A percentile compares a stretch with the other conserved stretches of the same genome.
These are phyloP conservation scores for Golubevia sp. DNA, from an alignment of 1,284 basidiomycete genomes.

Conservation along the genomic window DNA sequence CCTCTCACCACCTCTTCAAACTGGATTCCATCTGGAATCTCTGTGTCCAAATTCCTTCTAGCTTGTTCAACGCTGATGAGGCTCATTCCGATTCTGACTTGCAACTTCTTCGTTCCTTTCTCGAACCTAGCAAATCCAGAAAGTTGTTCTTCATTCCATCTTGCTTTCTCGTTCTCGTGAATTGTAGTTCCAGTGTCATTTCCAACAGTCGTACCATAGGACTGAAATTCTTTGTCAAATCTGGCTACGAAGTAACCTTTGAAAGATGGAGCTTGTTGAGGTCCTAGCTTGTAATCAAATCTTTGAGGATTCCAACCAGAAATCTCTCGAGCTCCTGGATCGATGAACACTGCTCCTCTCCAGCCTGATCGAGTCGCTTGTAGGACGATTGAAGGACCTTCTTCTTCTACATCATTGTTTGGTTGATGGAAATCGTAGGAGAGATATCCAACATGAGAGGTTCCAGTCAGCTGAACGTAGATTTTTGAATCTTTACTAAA, in stretches of 20 bases:
- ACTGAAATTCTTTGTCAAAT: slow-evolving; percentile 68
- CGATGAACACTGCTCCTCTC: slow-evolving; percentile 68
- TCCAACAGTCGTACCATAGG: slow-evolving; percentile 63
- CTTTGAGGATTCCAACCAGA: slow-evolving; percentile 75
- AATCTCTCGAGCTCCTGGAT: slow-evolving; percentile 67
- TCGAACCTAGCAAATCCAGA: slow-evolving; percentile 70
- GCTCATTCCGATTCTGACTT: slow-evolving; percentile 75
- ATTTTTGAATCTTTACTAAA: slow-evolving; percentile 64
- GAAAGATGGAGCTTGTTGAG: slow-evolving; percentile 64
- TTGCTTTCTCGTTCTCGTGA: slow-evolving; percentile 15
- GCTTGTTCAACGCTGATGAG: slow-evolving; percentile 80
- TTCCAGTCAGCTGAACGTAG: slow-evolving; percentile 70
- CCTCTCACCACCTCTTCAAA: slow-evolving; percentile 70
- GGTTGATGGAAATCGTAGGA: slow-evolving; percentile 53
- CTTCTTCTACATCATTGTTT: not conserved
- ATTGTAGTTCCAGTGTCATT: slow-evolving; percentile 65
- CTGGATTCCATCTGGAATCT: slow-evolving; percentile 62
- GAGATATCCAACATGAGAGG: slow-evolving; percentile 78
- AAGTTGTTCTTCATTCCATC: slow-evolving; percentile 65
- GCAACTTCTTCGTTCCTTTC: slow-evolving; percentile 63
- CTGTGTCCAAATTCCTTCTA: slow-evolving; percentile 69
- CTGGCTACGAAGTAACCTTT: slow-evolving; percentile 78
- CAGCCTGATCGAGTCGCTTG: slow-evolving; percentile 74
- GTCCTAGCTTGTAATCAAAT: slow-evolving; percentile 64
- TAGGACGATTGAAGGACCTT: slow-evolving; percentile 70